Base-by-base conservation (phyloP, 2,329 filamentous ascomycete species). In the Hymenoscyphus infarciens region DNA sequence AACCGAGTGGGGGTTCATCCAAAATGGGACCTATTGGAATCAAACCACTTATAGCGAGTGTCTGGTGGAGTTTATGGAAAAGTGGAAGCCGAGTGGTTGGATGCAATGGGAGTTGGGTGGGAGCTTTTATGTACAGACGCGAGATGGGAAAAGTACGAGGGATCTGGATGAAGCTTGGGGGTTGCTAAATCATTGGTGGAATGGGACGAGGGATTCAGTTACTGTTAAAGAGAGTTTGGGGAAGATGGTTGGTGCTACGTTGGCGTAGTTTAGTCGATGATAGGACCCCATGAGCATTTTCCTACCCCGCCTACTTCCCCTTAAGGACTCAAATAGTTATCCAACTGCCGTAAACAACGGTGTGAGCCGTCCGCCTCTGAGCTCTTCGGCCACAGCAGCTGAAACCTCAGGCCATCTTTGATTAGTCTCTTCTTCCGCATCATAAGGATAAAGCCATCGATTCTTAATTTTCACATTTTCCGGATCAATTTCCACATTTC, bases 131-230 rank as follows among this genome's bases (percentile, higher is more conserved):
- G 35, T 38, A 15, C 35, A 38, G 35, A 77, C 81, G 59, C 75
- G 83, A 0, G 70, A 74, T 8, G 83, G 83, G 0, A 75, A 61
- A 0, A 81, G 83, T 38, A 38, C 13, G 13, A 15, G 4, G 70
- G 81, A 85, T 66, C 79, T 73, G 52, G 83, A 86, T 45, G 83
- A 86, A 74, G 72, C 74, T 0, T 87, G 83, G 82, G 83, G 83
- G 0, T 69, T 84, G 60, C 71, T 27, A 3, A n/a, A 29, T 56
- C 29, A n/a, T 38, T 38, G 35, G 19, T 27, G 8, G 25, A 27
- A 25, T 56, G 16, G 19, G 16, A 29, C n/a, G 13, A 10, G 25
- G 3, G 16, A 22, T 29, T 56, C 19, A 6, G 22, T 49, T 13
- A 38, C 35, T 16, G 35, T 38, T 38, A 38, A 13, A 2, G 35